Percentiles rank a stretch among this genome's conserved stretches.
phyloP scores from a whole-genome alignment of 2,329 filamentous ascomycete species.

The Torrubiella hemipterigena region DNA sequence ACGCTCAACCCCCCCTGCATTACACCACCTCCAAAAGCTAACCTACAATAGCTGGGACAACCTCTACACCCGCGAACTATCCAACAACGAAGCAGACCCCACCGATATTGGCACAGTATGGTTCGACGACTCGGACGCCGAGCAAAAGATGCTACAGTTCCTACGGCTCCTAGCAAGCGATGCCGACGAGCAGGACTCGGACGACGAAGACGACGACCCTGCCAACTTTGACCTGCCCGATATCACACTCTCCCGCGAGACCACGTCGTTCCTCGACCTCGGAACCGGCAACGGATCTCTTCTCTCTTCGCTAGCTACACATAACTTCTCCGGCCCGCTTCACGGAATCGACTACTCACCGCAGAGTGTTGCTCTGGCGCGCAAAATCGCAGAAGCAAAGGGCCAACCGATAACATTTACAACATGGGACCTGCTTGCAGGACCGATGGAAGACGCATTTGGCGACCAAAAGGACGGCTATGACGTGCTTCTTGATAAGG shows the following conservation, averaged over 20 bases:
- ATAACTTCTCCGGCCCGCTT: conserved; percentile 53
- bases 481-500: conserved; percentile 93
- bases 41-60: conserved; percentile 54
- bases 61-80: conserved; percentile 59
- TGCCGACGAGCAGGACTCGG: conserved; percentile 8
- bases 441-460: conserved; percentile 22
- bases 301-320: conserved; percentile 65
- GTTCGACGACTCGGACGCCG: conserved; percentile 90
- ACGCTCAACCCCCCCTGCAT: conserved; percentile 20
- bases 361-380: conserved; percentile 62
- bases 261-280: conserved; percentile 65
- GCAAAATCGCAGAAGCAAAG: conserved; percentile 38
- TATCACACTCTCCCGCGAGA: conserved; percentile 10
- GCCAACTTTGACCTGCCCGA: conserved; percentile 9
- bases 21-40: conserved; percentile 6
- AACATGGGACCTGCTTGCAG: conserved; percentile 53
- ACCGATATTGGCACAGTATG: conserved; percentile 80
- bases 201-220: conserved; percentile 13
- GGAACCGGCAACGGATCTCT: conserved; percentile 92
- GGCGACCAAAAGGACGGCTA: conserved; percentile 41
- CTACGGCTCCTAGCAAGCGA: conserved; percentile 32
- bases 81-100: conserved; percentile 60
- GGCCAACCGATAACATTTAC: conserved; percentile 21
- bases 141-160: conserved; percentile 64
- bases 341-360: conserved; percentile 83